Conservation (phyloP, 371 early-diverging fungal genomes). For the Amoeboaphelidium protococcarum region DNA sequence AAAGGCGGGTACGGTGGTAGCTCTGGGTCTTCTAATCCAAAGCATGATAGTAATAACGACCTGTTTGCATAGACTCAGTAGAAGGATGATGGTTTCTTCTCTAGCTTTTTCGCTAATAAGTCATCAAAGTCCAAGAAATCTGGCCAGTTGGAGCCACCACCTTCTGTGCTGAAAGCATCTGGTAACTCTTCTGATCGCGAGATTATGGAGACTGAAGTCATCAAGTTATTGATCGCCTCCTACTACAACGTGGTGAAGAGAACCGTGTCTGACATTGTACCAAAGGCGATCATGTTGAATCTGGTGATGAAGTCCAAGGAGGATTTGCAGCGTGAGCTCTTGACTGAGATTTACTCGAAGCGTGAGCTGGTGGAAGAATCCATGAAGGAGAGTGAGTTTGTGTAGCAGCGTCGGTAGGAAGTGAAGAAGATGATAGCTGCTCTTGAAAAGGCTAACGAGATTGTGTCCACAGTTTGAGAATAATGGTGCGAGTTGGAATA, state of each 20-base stretch:
- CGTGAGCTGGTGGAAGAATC: slow-evolving; percentile 61
- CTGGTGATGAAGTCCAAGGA: slow-evolving; percentile 72
- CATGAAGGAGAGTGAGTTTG: slow-evolving; percentile 78
- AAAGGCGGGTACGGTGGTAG: too few relatives aligned
- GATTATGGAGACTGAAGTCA: slow-evolving; percentile 87
- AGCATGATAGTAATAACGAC: too few relatives aligned
- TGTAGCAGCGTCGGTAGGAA: slow-evolving; percentile 68
- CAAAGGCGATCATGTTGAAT: slow-evolving; percentile 96
- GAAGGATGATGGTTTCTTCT: slow-evolving; percentile 55
- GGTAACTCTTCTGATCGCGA: slow-evolving; percentile 87
- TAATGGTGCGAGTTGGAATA: too few relatives aligned
- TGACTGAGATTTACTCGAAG: slow-evolving; percentile 77
- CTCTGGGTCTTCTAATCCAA: too few relatives aligned
- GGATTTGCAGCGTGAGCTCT: slow-evolving; percentile 75
- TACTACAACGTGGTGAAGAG: slow-evolving; percentile 95
- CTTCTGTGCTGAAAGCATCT: slow-evolving; percentile 71
- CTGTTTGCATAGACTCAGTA: too few relatives aligned
- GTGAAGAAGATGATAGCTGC: slow-evolving; percentile 94
- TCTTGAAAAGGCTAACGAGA: slow-evolving; percentile 78
- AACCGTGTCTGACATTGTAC: slow-evolving; percentile 89
- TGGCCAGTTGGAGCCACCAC: slow-evolving; percentile 65
- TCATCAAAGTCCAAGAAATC: slow-evolving; percentile 50
- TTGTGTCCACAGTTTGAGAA: slow-evolving; percentile 25
- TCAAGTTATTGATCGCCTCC: slow-evolving; percentile 80
- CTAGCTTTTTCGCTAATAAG: slow-evolving; percentile 61